Evolutionary conservation across 2,329 filamentous ascomycete species (phyloP).

Genomic region (Fusarium compactum): DNA sequence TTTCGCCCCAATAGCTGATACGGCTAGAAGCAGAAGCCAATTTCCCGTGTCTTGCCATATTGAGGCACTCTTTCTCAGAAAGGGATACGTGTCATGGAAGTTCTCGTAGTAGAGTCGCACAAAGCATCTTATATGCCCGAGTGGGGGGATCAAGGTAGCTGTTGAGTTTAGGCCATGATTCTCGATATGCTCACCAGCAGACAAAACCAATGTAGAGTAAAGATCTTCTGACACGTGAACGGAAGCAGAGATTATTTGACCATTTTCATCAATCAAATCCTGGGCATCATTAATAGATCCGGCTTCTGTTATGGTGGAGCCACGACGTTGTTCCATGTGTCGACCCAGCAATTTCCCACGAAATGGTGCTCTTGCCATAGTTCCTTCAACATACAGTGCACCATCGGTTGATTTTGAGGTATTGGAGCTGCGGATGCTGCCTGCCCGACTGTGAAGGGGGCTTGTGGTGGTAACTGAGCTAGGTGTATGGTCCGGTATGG

Average conservation of each 20-base stretch:
- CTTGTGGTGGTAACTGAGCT: neutral
- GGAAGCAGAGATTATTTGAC: neutral
- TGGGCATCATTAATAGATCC: neutral
- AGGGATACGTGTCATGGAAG: constrained; percentile 35
- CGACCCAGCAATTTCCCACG: constrained; percentile 9
- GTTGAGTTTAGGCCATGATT: neutral
- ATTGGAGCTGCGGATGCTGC: constrained; percentile 7
- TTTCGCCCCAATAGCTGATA: constrained; percentile 14
- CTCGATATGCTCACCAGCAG: neutral
- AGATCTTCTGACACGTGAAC: constrained; percentile 1
- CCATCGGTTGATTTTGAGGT: constrained; percentile 16
- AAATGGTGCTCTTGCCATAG: constrained; percentile 24
- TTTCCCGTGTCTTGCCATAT: neutral
- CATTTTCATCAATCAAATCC: neutral
- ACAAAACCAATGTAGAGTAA: neutral
- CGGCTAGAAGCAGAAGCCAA: constrained; percentile 15
- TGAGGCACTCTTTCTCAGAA: constrained; percentile 16
- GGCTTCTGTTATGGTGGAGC: neutral
- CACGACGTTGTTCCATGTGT: neutral
- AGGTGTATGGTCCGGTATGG: neutral
- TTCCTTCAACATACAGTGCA: constrained; percentile 22
- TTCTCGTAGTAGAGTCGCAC: constrained; percentile 27
- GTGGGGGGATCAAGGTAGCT: constrained; percentile 6
- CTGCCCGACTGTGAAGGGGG: neutral
- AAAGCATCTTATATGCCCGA: constrained; percentile 17